Evolutionary conservation across 1,139 yeast species (phyloP).

Genomic region (Scheffersomyces lignicola): DNA sequence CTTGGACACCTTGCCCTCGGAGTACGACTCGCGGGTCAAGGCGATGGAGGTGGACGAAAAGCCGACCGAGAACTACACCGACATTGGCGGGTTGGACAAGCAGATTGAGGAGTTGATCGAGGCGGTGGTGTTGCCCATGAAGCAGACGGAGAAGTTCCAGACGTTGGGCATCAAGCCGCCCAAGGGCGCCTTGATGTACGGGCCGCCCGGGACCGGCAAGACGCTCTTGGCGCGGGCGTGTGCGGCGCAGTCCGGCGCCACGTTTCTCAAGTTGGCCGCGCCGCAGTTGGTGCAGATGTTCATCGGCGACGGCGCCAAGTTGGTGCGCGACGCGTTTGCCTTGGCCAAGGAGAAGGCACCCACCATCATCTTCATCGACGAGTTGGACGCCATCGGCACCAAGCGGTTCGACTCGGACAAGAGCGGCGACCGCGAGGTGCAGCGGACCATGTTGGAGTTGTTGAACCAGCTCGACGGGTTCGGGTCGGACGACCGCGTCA

Average conservation of each 20-base stretch:
- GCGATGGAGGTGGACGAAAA: constrained; percentile 99
- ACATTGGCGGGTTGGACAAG: constrained; percentile 96
- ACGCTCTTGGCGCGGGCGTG: constrained; percentile 96
- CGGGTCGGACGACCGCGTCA: constrained; percentile 96
- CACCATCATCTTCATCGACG: constrained; percentile 95
- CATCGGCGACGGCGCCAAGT: constrained; percentile 98
- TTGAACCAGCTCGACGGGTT: constrained; percentile 97
- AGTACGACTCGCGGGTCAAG: constrained; percentile 94
- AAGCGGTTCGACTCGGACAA: constrained; percentile 97
- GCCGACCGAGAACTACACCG: constrained; percentile 95
- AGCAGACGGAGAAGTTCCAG: constrained; percentile 94
- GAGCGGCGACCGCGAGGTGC: constrained; percentile 98
- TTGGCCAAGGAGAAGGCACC: constrained; percentile 98
- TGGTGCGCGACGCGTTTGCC: constrained; percentile 98
- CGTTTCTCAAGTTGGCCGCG: constrained; percentile 93
- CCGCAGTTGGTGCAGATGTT: constrained; percentile 99
- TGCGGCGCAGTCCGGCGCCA: constrained; percentile 99
- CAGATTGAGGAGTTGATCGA: constrained; percentile 97
- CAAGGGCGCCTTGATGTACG: constrained; percentile 98
- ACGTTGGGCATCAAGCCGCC: constrained; percentile 94
- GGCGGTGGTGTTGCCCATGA: constrained; percentile 98
- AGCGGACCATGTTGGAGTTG: constrained; percentile 97
- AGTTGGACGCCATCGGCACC: constrained; percentile 97
- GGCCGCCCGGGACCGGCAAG: constrained; percentile 99
- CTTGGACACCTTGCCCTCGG: constrained; percentile 93